phyloP scores from a whole-genome alignment of 352 stramenopile species.

The Phytopythium litorale region DNA sequence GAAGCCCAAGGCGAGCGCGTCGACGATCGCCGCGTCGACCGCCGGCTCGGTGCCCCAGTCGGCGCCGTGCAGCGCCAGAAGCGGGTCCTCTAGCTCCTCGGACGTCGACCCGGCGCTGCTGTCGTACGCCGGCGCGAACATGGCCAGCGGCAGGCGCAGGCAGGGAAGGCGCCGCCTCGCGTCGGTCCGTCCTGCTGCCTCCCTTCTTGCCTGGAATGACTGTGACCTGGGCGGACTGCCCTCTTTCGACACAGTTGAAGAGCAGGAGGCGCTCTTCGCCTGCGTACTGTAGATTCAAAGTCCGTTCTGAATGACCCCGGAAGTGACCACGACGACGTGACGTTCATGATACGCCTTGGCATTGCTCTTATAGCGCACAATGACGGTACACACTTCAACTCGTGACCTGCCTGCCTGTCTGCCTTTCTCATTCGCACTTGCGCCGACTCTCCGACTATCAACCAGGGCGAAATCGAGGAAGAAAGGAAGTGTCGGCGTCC shows the following conservation, averaged over 20 bases:
- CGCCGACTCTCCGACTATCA: no score
- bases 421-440: not conserved
- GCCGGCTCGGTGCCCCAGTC: not conserved
- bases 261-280: no score
- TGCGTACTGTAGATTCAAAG: no score
- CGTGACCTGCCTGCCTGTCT: not conserved
- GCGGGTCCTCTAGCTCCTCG: slow-evolving; percentile 5
- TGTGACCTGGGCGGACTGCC: no score
- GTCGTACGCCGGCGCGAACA: slow-evolving; percentile 4
- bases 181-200: not conserved
- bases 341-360: no score
- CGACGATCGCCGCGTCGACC: not conserved
- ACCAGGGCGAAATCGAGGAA: no score
- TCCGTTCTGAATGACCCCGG: no score
- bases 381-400: not conserved
- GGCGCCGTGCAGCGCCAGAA: not conserved
- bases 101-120: slow-evolving; percentile 5
- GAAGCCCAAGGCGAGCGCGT: not conserved
- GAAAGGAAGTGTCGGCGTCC: no score
- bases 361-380: not conserved
- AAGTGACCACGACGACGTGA: no score
- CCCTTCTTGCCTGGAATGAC: no score
- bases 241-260: no score
- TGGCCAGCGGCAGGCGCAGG: not conserved
- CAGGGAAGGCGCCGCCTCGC: not conserved